A percentile compares a stretch with the other conserved stretches of the same genome.
These are phyloP conservation scores for Dillenia suffruticosa DNA, from an alignment of 164 flowering plant genomes.

Conservation along the genomic window DNA sequence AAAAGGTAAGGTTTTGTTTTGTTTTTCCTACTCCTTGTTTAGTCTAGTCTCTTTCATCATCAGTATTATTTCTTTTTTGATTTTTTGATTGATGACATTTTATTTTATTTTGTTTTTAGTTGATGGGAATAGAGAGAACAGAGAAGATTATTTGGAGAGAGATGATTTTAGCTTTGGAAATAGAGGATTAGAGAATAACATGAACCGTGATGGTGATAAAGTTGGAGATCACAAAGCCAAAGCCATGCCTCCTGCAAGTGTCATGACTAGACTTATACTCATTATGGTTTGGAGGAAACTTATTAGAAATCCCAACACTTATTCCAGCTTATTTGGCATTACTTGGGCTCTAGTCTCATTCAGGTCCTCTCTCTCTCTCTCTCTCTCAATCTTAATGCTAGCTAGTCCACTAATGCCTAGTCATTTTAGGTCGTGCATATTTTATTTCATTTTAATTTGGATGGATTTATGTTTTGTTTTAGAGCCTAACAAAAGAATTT, in stretches of 20 bases:
- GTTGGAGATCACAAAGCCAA: constrained; percentile 35
- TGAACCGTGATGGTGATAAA: constrained; percentile 31
- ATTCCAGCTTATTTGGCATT: constrained; percentile 88
- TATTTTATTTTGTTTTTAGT: constrained; percentile 15
- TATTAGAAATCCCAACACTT: constrained; percentile 90
- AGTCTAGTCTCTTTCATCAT: no score
- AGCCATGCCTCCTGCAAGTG: constrained; percentile 88
- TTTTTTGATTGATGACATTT: not conserved
- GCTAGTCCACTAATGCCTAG: not conserved
- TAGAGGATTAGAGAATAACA: constrained; percentile 32
- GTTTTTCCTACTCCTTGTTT: not conserved
- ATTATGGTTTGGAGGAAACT: constrained; percentile 98
- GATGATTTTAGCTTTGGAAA: constrained; percentile 76
- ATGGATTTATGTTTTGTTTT: not conserved
- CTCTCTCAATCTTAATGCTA: not conserved
- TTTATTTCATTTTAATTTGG: not conserved
- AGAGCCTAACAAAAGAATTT: not conserved
- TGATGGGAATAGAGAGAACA: constrained; percentile 37
- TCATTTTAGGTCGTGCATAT: not conserved
- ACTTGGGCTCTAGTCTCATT: constrained; percentile 84
- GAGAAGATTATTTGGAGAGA: constrained; percentile 57
- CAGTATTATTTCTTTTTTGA: not conserved
- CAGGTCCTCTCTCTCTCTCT: constrained; percentile 34
- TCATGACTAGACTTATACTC: constrained; percentile 85
- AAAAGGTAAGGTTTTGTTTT: constrained; percentile 30